These are phyloP conservation scores for Skeletonema costatum DNA, from an alignment of 108 stramenopile species.

Conservation along the genomic window DNA sequence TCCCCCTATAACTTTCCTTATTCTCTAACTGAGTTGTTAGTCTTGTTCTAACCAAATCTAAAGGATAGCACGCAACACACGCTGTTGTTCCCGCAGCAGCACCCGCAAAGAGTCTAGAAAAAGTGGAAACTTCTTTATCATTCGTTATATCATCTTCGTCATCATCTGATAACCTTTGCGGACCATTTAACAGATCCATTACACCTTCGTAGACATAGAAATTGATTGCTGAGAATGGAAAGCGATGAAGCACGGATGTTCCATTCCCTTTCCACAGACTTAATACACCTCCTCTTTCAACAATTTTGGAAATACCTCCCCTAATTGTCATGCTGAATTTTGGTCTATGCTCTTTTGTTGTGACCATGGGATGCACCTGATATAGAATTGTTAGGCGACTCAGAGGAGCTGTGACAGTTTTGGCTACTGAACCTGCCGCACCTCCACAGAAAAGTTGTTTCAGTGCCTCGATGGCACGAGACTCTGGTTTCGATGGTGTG, in stretches of 20 bases:
- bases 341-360: slow-evolving; percentile 80
- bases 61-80: slow-evolving; percentile 90
- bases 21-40: slow-evolving; percentile 90
- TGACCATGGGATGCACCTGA: slow-evolving; percentile 93
- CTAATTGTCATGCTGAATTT: slow-evolving; percentile 76
- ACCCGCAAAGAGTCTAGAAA: slow-evolving; percentile 85
- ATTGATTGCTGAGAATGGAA: slow-evolving; percentile 94
- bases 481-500: slow-evolving; percentile 22
- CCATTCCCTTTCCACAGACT: slow-evolving; percentile 95
- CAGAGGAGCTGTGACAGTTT: slow-evolving; percentile 92
- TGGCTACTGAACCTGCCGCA: slow-evolving; percentile 91
- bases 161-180: slow-evolving; percentile 37
- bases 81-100: slow-evolving; percentile 84
- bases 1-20: slow-evolving; percentile 81
- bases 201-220: slow-evolving; percentile 90
- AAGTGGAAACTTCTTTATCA: slow-evolving; percentile 39
- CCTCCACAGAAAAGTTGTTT: slow-evolving; percentile 95
- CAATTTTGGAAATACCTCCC: slow-evolving; percentile 75
- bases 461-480: slow-evolving; percentile 69
- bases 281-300: slow-evolving; percentile 82
- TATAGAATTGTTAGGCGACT: slow-evolving; percentile 89
- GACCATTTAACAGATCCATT: slow-evolving; percentile 69
- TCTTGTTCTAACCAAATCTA: slow-evolving; percentile 91
- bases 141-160: slow-evolving; percentile 46
- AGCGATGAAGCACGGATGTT: slow-evolving; percentile 90